Percentiles rank a stretch among this genome's conserved stretches.
These are phyloP conservation scores for Wickerhamiella azymoides DNA, from an alignment of 805 yeast species.

Conservation along the genomic window DNA sequence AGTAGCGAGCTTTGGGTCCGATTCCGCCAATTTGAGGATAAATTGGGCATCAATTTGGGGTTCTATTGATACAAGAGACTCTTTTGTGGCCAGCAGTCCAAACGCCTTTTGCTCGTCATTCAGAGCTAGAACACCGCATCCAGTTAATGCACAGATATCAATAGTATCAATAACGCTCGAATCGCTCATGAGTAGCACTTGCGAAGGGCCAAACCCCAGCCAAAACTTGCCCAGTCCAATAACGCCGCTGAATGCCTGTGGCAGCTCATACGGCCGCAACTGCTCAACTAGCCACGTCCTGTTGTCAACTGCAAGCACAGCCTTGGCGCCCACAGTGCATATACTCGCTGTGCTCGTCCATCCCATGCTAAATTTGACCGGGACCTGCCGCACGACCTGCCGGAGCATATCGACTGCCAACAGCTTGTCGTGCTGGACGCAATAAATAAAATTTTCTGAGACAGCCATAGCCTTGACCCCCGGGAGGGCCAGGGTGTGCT, in stretches of 20 bases:
- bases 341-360: neutral
- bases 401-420: neutral
- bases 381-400: conserved; percentile 1
- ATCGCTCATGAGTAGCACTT: neutral
- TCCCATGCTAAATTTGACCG: neutral
- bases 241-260: neutral
- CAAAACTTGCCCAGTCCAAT: conserved; percentile 2
- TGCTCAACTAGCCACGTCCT: neutral
- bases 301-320: neutral
- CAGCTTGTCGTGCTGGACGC: neutral
- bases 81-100: neutral
- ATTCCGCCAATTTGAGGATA: neutral
- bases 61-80: neutral
- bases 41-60: neutral
- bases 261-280: neutral
- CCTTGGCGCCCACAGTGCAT: neutral
- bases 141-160: neutral
- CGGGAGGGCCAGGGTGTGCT: neutral
- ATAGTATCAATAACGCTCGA: neutral
- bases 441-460: neutral
- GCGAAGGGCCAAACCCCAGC: neutral
- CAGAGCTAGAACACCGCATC: neutral
- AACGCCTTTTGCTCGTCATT: too few species aligned
- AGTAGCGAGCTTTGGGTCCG: neutral
- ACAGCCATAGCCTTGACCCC: neutral